phyloP scores from a whole-genome alignment of 768 basidiomycete species.

The Hypholoma fasciculare region DNA sequence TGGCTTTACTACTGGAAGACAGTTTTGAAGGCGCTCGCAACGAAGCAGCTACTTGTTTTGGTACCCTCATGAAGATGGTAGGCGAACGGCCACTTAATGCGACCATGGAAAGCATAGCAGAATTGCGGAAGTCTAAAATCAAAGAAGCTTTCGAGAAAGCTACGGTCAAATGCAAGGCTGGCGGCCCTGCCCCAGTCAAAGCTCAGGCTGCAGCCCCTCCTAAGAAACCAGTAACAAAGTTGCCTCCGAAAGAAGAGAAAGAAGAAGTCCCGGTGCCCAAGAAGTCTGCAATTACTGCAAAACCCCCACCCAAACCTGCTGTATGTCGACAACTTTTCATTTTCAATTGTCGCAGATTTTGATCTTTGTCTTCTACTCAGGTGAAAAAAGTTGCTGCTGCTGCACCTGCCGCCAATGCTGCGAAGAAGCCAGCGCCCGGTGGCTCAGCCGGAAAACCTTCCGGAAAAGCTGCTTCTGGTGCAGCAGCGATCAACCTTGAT shows the following conservation, averaged over 20 bases:
- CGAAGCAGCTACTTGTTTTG: constrained; percentile 87
- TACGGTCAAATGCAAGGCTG: constrained; percentile 84
- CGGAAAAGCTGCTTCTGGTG: constrained; percentile 47
- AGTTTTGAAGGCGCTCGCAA: constrained; percentile 85
- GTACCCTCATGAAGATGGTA: constrained; percentile 94
- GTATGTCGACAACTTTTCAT: constrained; percentile 33
- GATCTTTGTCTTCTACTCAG: constrained; percentile 23
- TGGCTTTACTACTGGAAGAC: constrained; percentile 82
- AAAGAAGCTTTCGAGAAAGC: constrained; percentile 93
- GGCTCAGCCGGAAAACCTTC: constrained; percentile 46
- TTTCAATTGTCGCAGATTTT: constrained; percentile 4
- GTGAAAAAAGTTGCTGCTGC: constrained; percentile 50
- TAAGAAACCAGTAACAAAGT: constrained; percentile 19
- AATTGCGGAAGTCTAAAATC: constrained; percentile 88
- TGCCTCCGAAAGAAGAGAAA: constrained; percentile 29
- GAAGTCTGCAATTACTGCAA: constrained; percentile 47
- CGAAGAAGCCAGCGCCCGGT: constrained; percentile 46
- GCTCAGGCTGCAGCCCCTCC: constrained; percentile 24
- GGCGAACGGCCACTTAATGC: constrained; percentile 92
- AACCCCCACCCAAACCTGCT: constrained; percentile 50
- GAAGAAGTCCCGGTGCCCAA: constrained; percentile 35
- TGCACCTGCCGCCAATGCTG: constrained; percentile 30
- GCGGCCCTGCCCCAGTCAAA: constrained; percentile 51
- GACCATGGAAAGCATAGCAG: constrained; percentile 80
- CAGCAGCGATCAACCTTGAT: constrained; percentile 62